phyloP scores from a whole-genome alignment of 2,329 filamentous ascomycete genomes.

The Calonectria hawksworthii region DNA sequence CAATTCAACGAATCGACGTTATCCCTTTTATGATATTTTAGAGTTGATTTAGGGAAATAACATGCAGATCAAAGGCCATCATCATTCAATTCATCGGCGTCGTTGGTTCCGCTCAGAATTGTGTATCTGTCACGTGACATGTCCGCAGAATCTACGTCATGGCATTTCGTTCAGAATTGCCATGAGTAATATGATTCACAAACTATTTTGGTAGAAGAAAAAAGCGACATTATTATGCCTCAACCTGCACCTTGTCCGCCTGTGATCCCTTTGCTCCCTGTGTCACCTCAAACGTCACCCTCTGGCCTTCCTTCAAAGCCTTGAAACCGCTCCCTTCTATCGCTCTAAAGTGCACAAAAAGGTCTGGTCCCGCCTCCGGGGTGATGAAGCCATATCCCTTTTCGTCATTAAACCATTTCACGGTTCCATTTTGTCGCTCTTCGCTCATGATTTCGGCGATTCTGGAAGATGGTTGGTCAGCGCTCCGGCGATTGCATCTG shows the following conservation, averaged over 20 bases:
- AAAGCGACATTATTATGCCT: not conserved
- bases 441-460: not conserved
- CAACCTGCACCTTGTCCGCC: not conserved
- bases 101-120: not conserved
- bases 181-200: not conserved
- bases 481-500: not conserved
- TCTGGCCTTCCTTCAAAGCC: not conserved
- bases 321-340: not conserved
- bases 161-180: not conserved
- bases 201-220: no score
- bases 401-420: conserved; percentile 2
- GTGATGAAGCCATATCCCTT: conserved; percentile 8
- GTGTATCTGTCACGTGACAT: not conserved
- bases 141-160: not conserved
- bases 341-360: not conserved
- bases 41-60: not conserved
- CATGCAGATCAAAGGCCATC: not conserved
- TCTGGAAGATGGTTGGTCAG: not conserved
- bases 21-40: not conserved
- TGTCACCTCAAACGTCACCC: not conserved
- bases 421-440: not conserved
- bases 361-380: not conserved
- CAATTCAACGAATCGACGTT: not conserved
- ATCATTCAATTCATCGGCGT: not conserved
- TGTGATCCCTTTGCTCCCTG: not conserved